Conservation (phyloP, 768 basidiomycete species). For the Lactarius sanguifluus region DNA sequence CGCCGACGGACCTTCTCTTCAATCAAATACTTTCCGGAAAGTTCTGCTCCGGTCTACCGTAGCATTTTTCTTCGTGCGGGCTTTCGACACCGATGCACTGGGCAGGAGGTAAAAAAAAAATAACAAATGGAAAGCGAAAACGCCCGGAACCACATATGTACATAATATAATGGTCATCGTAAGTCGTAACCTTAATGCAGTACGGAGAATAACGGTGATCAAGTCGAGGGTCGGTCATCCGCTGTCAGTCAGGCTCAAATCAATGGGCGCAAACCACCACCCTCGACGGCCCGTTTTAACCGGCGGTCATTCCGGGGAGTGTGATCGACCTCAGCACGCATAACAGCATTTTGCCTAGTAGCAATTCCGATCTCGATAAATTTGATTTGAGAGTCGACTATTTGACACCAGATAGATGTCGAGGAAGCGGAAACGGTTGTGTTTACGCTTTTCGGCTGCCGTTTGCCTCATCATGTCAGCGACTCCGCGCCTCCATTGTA, state of each 20-base stretch:
- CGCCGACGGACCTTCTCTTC: constrained; percentile 11
- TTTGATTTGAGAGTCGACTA: too few relatives aligned
- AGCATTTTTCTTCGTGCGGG: constrained; percentile 15
- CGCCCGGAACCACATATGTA: neutral
- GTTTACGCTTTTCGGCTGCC: constrained; percentile 21
- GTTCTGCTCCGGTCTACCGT: neutral
- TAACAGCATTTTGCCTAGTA: neutral
- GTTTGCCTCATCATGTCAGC: constrained; percentile 13
- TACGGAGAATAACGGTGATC: too few relatives aligned
- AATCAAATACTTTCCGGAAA: neutral
- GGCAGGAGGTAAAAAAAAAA: neutral
- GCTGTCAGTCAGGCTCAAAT: constrained; percentile 1
- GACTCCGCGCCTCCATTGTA: constrained; percentile 7
- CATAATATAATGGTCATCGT: neutral
- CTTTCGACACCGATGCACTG: constrained; percentile 7
- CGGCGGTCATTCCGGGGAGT: neutral
- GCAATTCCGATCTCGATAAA: neutral
- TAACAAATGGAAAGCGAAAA: neutral
- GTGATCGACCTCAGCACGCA: neutral
- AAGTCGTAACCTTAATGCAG: neutral
- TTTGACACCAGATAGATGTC: neutral
- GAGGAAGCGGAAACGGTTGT: constrained; percentile 15
- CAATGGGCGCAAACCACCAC: too few relatives aligned
- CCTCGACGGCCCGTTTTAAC: neutral
- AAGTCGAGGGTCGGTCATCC: neutral